A percentile compares a stretch with the other conserved stretches of the same genome.
These are phyloP conservation scores for Penicillium sp. DNA, from an alignment of 2,329 filamentous ascomycete species.

Conservation along the genomic window DNA sequence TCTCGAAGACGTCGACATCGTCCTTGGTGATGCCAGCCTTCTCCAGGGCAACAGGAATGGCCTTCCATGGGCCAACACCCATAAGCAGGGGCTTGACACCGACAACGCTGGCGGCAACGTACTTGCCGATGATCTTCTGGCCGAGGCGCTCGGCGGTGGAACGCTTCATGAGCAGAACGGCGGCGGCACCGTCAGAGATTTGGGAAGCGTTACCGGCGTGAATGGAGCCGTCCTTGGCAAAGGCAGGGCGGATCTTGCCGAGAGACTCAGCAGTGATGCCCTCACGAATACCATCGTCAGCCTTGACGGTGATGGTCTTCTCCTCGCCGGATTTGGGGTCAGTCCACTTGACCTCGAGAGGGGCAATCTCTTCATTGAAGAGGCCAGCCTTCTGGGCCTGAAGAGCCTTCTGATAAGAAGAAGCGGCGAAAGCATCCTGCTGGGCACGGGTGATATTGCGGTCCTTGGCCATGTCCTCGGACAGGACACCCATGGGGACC, in stretches of 20 bases:
- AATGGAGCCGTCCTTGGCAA: slow-evolving; percentile 87
- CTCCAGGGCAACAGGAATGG: slow-evolving; percentile 86
- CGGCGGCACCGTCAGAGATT: slow-evolving; percentile 92
- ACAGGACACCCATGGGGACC: slow-evolving; percentile 91
- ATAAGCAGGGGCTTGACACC: slow-evolving; percentile 92
- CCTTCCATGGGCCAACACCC: slow-evolving; percentile 93
- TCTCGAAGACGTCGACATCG: slow-evolving; percentile 96
- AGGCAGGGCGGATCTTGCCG: slow-evolving; percentile 85
- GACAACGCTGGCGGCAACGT: slow-evolving; percentile 77
- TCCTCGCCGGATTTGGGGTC: slow-evolving; percentile 88
- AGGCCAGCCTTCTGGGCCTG: slow-evolving; percentile 84
- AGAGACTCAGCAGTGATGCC: slow-evolving; percentile 85
- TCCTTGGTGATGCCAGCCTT: slow-evolving; percentile 83
- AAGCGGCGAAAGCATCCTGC: slow-evolving; percentile 93
- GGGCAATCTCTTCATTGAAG: slow-evolving; percentile 87
- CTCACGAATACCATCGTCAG: slow-evolving; percentile 81
- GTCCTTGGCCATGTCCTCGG: slow-evolving; percentile 91
- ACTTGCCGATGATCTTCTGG: slow-evolving; percentile 89
- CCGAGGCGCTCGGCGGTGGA: slow-evolving; percentile 83
- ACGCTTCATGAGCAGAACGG: slow-evolving; percentile 92
- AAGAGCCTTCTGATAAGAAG: slow-evolving; percentile 84
- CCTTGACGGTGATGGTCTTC: slow-evolving; percentile 75
- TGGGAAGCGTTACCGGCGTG: slow-evolving; percentile 96
- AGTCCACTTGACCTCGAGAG: slow-evolving; percentile 79
- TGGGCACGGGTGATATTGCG: slow-evolving; percentile 65